Conservation (phyloP, 2,329 filamentous ascomycete species). For the Corinectria fuckeliana region DNA sequence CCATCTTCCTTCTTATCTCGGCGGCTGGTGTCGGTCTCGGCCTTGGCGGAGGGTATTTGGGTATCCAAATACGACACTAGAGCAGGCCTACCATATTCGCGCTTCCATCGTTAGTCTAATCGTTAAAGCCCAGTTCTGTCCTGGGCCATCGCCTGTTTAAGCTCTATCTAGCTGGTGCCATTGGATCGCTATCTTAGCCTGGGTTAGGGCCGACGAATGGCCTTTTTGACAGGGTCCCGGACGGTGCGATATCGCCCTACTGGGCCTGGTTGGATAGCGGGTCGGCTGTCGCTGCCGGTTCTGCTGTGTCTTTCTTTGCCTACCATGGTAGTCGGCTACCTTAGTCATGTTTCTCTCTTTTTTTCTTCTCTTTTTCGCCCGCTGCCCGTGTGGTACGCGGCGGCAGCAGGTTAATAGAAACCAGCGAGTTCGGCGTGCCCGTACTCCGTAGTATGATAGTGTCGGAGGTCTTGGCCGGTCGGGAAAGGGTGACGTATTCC, state of each 20-base stretch:
- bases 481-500: not conserved
- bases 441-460: conserved; percentile 3
- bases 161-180: conserved; percentile 11
- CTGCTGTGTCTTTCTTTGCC: conserved; percentile 2
- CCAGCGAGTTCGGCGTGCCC: conserved; percentile 11
- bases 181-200: conserved; percentile 7
- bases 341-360: not conserved
- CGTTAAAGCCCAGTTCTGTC: not conserved
- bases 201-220: conserved; percentile 12
- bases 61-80: conserved; percentile 12
- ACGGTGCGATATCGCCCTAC: conserved; percentile 6
- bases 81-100: conserved; percentile 3
- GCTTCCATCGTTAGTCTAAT: conserved; percentile 2
- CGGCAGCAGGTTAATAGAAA: no score
- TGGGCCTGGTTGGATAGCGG: not conserved
- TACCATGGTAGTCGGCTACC: not conserved
- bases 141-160: conserved; percentile 2
- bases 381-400: no score
- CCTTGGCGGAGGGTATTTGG: conserved; percentile 9
- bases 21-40: conserved; percentile 20
- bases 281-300: conserved; percentile 14
- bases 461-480: not conserved
- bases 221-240: not conserved
- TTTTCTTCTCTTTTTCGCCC: not conserved
- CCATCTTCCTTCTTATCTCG: conserved; percentile 8